These are phyloP conservation scores for Sporopachydermia lactativora DNA, from an alignment of 805 yeast genomes.

Conservation along the genomic window DNA sequence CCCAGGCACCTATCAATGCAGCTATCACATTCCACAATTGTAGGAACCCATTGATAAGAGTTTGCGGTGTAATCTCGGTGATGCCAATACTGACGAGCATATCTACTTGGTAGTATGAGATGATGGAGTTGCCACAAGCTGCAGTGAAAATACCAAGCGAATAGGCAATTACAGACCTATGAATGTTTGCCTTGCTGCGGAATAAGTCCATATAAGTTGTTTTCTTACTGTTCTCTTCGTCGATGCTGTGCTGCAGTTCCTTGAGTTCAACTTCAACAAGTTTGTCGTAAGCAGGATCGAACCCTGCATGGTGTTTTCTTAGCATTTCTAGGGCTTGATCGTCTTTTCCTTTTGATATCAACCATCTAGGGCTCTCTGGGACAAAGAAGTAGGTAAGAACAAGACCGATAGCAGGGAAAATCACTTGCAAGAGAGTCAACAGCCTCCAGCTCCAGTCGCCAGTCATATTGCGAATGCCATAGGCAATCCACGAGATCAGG, in stretches of 20 bases:
- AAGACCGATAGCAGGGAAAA: not conserved
- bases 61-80: conserved; percentile 27
- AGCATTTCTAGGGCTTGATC: conserved; percentile 30
- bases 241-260: conserved; percentile 23
- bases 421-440: conserved; percentile 15
- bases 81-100: conserved; percentile 41
- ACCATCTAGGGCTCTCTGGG: conserved; percentile 35
- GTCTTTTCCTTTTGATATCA: conserved; percentile 24
- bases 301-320: conserved; percentile 26
- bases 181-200: conserved; percentile 25
- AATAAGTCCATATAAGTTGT: conserved; percentile 26
- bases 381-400: conserved; percentile 16
- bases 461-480: conserved; percentile 22
- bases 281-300: conserved; percentile 15
- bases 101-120: conserved; percentile 33
- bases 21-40: conserved; percentile 30
- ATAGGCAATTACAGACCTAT: conserved; percentile 24
- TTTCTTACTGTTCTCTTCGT: conserved; percentile 24
- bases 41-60: conserved; percentile 23
- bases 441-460: conserved; percentile 3
- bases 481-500: conserved; percentile 33
- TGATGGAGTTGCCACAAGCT: conserved; percentile 37
- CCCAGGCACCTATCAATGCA: conserved; percentile 16
- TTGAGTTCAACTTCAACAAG: conserved; percentile 24
- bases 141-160: conserved; percentile 26